These are phyloP conservation scores for Plectosphaerella cucumerina DNA, from an alignment of 2,329 filamentous ascomycete species.

Conservation along the genomic window DNA sequence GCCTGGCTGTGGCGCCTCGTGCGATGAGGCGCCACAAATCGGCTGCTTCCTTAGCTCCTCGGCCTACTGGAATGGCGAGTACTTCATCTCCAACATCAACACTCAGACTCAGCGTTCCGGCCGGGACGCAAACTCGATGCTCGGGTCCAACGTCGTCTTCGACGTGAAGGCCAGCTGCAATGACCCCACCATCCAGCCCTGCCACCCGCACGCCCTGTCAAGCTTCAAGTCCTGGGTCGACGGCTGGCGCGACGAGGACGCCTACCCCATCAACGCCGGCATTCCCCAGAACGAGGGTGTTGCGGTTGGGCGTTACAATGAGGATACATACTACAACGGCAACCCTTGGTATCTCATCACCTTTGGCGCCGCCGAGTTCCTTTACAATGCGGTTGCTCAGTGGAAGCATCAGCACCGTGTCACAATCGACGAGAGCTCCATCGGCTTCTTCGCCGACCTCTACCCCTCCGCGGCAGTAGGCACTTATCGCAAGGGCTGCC, in stretches of 20 bases:
- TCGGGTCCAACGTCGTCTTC: conserved; percentile 43
- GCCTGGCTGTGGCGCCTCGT: conserved; percentile 35
- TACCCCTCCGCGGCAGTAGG: conserved; percentile 40
- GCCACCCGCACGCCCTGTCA: conserved; percentile 43
- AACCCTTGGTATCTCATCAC: conserved; percentile 58
- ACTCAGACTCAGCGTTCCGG: conserved; percentile 42
- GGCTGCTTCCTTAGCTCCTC: conserved; percentile 45
- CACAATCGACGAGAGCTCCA: conserved; percentile 43
- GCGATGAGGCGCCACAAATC: conserved; percentile 45
- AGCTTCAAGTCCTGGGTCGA: conserved; percentile 54
- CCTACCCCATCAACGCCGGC: conserved; percentile 49
- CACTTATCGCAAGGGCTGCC: conserved; percentile 34
- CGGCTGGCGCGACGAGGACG: conserved; percentile 41
- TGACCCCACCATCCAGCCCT: conserved; percentile 53
- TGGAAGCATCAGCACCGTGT: conserved; percentile 44
- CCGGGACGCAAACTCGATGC: conserved; percentile 51
- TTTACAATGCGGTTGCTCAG: conserved; percentile 53
- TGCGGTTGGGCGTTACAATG: conserved; percentile 40
- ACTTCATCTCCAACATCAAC: conserved; percentile 49
- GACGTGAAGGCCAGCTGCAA: conserved; percentile 46
- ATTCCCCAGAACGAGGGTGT: conserved; percentile 38
- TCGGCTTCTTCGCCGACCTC: conserved; percentile 52
- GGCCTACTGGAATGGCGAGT: conserved; percentile 53
- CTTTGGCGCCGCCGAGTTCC: conserved; percentile 51
- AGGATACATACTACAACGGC: conserved; percentile 51